Evolutionary conservation across 2,329 filamentous ascomycete genomes (phyloP), one percentile per base, ranked within the genome.

Genomic region (Bipolaris bicolor): DNA sequence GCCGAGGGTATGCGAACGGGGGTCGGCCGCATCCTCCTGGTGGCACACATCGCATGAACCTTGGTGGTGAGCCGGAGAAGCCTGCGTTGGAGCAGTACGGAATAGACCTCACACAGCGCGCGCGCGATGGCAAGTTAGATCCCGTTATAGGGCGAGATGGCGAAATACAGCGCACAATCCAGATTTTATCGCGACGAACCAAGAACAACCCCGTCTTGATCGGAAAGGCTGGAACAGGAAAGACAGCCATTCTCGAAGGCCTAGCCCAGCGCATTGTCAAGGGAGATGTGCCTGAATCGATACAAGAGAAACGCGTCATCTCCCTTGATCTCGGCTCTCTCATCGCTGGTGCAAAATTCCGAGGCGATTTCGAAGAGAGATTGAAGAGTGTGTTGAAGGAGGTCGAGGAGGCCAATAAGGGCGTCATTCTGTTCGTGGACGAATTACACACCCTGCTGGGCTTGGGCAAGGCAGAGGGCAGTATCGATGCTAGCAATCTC

Each of bases 171-270:
- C 84, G 95, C 48, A 97, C 93, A 0, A 97, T 98, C 58, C 95
- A 98, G 71, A 90, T 99, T 10, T 79, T 99, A 1, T 97, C 93
- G 15, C 84, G 95, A 62, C 84, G 95, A 59, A 98, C 95, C 7
- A 98, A 98, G 78, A 98, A 97, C 68, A 96, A 96, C 65, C 94
- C 94, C 0, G 93, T 97, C 0, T 80, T 97, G n/a, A 97, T 97
- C 57, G 94, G 94, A 60, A 88, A 88, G 45, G 91, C 92, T 7
- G 94, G 93, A 65, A 96, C 92, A 0, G 94, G 94, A 60, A 98
- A 98, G 80, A 98, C 94, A 5, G 93, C 94, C 1, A 91, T 97
- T 49, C 80, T 97, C 3, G 94, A 98, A 78, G 94, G 94, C 1
- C 81, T 98, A 37, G 93, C 94, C 9, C 86, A 95, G 71, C 85